Evolutionary conservation across 495 filamentous ascomycete genomes (phyloP), one percentile per base, ranked within the genome.

Genomic region (Thermothielavioides terrestris): DNA sequence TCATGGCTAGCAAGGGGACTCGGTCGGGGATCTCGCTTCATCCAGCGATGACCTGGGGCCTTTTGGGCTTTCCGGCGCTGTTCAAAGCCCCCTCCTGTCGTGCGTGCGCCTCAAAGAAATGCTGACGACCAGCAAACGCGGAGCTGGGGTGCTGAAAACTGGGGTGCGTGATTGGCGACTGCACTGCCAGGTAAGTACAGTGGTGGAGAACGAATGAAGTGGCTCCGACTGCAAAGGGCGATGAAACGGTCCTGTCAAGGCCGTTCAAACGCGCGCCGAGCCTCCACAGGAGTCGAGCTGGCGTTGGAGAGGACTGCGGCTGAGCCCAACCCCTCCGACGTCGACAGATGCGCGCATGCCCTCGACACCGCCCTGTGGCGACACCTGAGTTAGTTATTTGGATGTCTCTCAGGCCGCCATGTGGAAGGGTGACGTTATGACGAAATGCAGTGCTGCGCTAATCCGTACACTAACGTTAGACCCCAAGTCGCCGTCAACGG

Each of bases 1-100:
- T 61, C 23, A 50, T 49, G 23, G 55, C 48, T 8, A 38, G 21
- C 12, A 21, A 59, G 30, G n/a, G 42, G 26, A 37, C 6, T n/a
- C 14, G 26, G 21, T 41, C 20, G 35, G 26, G 11, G 15, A 12
- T n/a, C 26, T 46, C 28, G n/a, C 23, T n/a, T 28, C 50, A 46
- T 46, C 35, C 28, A 46, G 10, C 2, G 23, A 6, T 18, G 12
- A 39, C 31, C n/a, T 9, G 6, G 12, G n/a, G n/a, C n/a, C 23
- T 8, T 18, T 47, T 23, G 21, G 22, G 15, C 11, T 47, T 37
- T 14, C 14, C 4, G 35, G 26, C 4, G 18, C 18, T 8, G 27
- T 32, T 23, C 6, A 32, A 3, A 32, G 14, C 23, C 27, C 14
- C 46, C 17, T 40, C 35, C n/a, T n/a, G n/a, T n/a, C n/a, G n/a